Evolutionary conservation across 129 eudicot genomes (phyloP).

Genomic region (Flaveria bidentis): DNA sequence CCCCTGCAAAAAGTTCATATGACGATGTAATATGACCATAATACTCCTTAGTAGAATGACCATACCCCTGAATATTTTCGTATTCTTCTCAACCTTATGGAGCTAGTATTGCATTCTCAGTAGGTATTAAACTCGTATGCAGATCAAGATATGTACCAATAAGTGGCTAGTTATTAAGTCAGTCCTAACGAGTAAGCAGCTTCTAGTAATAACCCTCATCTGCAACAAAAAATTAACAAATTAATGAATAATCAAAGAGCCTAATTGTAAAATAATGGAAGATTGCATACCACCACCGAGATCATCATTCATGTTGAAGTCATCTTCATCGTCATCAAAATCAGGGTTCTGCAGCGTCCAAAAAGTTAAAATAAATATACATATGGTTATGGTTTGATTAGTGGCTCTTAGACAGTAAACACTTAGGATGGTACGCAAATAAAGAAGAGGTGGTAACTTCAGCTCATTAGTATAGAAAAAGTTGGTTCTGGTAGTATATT

Average conservation of each 20-base stretch:
- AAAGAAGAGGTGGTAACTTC: not conserved
- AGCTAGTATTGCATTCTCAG: not conserved
- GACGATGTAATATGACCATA: not conserved
- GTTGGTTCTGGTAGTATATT: not conserved
- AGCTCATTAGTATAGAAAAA: not conserved
- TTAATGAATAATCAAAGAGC: not conserved
- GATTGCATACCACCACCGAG: slow-evolving; percentile 54
- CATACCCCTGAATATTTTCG: not conserved
- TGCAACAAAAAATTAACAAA: slow-evolving; percentile 3
- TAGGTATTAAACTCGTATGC: slow-evolving; percentile 12
- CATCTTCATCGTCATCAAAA: slow-evolving; percentile 89
- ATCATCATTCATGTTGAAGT: slow-evolving; percentile 59
- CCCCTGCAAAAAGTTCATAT: not conserved
- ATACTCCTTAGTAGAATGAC: not conserved
- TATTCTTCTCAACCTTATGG: not conserved
- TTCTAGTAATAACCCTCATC: slow-evolving; percentile 31
- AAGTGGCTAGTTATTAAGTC: not conserved
- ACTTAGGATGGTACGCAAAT: not conserved
- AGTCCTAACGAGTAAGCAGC: not conserved
- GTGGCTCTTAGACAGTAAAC: not conserved
- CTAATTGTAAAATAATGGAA: not conserved
- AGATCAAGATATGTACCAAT: slow-evolving; percentile 8
- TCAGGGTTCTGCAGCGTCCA: slow-evolving; percentile 43
- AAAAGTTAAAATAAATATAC: not conserved
- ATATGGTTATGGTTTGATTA: not conserved